phyloP scores from a whole-genome alignment of 371 early-diverging fungal species.

The Mortierella sp. region DNA sequence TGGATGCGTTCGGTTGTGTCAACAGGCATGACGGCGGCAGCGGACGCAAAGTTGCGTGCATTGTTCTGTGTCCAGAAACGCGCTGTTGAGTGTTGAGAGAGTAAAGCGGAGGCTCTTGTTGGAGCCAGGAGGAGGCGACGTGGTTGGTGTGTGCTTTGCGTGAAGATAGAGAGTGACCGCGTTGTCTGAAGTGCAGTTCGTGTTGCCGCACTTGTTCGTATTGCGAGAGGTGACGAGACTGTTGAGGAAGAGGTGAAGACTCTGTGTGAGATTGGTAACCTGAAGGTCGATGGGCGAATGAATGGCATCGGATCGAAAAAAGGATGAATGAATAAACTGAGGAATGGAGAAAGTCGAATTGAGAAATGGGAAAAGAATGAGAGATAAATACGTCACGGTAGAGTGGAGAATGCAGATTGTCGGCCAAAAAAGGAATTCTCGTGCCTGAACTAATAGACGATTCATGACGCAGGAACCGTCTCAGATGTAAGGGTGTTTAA shows the following conservation, averaged over 20 bases:
- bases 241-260: not conserved
- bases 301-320: not conserved
- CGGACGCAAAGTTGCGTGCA: not conserved
- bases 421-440: not conserved
- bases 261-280: not conserved
- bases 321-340: not conserved
- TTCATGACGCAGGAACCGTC: not conserved
- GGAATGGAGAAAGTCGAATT: not conserved
- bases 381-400: not conserved
- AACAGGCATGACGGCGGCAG: conserved; percentile 27
- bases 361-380: not conserved
- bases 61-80: not conserved
- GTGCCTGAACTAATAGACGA: not conserved
- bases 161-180: not conserved
- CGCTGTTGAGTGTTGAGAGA: not conserved
- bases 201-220: not conserved
- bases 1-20: conserved; percentile 71
- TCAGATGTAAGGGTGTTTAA: not conserved
- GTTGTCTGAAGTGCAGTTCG: not conserved
- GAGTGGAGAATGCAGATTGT: not conserved
- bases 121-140: not conserved
- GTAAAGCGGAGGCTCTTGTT: not conserved
- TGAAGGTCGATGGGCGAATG: not conserved
- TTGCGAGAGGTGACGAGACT: not conserved
- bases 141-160: not conserved